Conservation (phyloP, 306 rosid species). For the Cucurbita ficifolia region DNA sequence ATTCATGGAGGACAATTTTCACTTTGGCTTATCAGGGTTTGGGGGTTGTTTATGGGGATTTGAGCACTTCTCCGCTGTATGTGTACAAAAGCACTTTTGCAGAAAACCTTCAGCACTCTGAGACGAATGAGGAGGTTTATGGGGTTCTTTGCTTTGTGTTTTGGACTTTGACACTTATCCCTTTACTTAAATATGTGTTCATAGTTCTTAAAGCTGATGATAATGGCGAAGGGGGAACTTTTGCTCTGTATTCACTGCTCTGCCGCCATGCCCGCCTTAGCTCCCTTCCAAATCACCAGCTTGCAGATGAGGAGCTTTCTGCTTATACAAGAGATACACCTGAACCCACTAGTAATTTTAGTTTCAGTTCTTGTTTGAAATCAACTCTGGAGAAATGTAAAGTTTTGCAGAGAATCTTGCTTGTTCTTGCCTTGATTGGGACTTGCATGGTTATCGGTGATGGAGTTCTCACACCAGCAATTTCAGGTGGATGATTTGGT, state of each 20-base stretch:
- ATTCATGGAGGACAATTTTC: conserved; percentile 76
- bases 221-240: conserved; percentile 97
- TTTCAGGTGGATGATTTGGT: conserved; percentile 39
- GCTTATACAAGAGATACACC: conserved; percentile 59
- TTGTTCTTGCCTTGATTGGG: conserved; percentile 82
- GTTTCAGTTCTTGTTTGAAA: conserved; percentile 48
- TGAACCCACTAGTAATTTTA: conserved; percentile 11
- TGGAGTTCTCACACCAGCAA: conserved; percentile 94
- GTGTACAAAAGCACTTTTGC: conserved; percentile 89
- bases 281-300: conserved; percentile 80
- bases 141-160: conserved; percentile 87
- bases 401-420: conserved; percentile 60
- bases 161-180: conserved; percentile 86
- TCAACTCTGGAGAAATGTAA: conserved; percentile 62
- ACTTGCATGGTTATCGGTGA: conserved; percentile 98
- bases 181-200: conserved; percentile 78
- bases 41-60: conserved; percentile 95
- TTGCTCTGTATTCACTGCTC: conserved; percentile 75
- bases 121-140: conserved; percentile 82
- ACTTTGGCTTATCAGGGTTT: conserved; percentile 84
- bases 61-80: conserved; percentile 80
- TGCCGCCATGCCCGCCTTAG: conserved; percentile 78
- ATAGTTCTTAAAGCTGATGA: conserved; percentile 89
- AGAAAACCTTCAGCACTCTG: conserved; percentile 80
- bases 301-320: conserved; percentile 74